A percentile compares a stretch with the other conserved stretches of the same genome.
phyloP scores from a whole-genome alignment of 2,329 filamentous ascomycete species.

The Penicillium sp. region DNA sequence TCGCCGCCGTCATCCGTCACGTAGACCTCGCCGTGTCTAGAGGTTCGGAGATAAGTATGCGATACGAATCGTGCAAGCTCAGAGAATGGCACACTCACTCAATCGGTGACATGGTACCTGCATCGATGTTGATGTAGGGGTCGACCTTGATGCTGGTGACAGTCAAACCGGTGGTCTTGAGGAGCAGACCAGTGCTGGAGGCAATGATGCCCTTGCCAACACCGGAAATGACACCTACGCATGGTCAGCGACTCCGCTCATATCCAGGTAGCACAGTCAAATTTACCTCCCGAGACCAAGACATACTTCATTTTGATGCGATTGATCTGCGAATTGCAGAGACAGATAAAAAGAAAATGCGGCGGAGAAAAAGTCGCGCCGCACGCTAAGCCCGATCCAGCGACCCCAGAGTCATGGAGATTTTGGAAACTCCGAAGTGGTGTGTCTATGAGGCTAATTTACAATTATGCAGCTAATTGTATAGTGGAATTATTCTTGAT shows the following conservation, averaged over 20 bases:
- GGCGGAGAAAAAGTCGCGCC: constrained; percentile 1
- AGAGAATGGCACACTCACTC: constrained; percentile 18
- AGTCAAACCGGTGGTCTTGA: constrained; percentile 28
- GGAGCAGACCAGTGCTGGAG: constrained; percentile 40
- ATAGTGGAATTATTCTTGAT: too few species aligned
- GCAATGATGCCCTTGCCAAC: constrained; percentile 63
- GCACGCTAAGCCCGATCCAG: constrained; percentile 3
- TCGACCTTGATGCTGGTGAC: constrained; percentile 45
- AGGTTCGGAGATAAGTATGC: neutral
- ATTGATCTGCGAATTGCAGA: neutral
- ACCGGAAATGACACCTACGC: constrained; percentile 46
- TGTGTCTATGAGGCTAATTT: neutral
- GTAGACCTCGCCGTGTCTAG: constrained; percentile 80
- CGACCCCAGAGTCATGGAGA: neutral
- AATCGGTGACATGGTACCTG: constrained; percentile 57
- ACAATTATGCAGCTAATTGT: too few species aligned
- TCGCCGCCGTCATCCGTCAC: constrained; percentile 80
- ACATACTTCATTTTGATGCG: constrained; percentile 69
- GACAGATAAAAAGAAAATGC: constrained; percentile 3
- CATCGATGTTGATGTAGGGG: constrained; percentile 71
- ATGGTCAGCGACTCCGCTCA: constrained; percentile 4
- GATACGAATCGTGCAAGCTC: neutral
- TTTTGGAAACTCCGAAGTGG: neutral
- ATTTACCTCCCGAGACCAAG: constrained; percentile 69
- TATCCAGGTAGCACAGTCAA: neutral